Evolutionary conservation across 345 rosid species (phyloP).

Genomic region (Lepidium africanum): DNA sequence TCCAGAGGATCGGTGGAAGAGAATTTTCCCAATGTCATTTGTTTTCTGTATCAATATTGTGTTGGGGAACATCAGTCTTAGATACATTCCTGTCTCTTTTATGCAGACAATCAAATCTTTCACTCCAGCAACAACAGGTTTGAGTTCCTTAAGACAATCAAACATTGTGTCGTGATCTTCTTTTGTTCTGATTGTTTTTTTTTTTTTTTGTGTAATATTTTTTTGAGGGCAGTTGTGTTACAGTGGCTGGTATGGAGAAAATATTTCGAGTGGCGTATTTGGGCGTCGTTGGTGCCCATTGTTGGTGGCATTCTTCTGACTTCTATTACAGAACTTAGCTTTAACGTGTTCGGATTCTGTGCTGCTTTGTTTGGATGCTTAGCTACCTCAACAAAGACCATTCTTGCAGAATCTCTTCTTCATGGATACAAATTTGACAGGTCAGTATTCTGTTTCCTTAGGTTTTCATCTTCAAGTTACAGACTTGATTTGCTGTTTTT

Average conservation of each 20-base stretch:
- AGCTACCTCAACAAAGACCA: conserved; percentile 94
- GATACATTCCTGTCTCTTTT: conserved; percentile 95
- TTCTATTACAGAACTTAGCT: conserved; percentile 87
- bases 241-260: conserved; percentile 96
- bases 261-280: conserved; percentile 86
- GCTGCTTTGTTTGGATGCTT: conserved; percentile 95
- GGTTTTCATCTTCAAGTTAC: not conserved
- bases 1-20: conserved; percentile 85
- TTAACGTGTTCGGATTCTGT: conserved; percentile 81
- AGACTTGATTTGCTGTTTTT: not conserved
- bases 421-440: conserved; percentile 97
- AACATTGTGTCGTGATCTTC: not conserved
- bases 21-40: conserved; percentile 95
- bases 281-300: conserved; percentile 82
- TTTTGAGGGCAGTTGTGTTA: conserved; percentile 51
- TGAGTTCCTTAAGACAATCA: not conserved
- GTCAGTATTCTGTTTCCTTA: conserved; percentile 19
- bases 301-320: conserved; percentile 96
- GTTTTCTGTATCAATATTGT: conserved; percentile 95
- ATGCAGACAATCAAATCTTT: conserved; percentile 99
- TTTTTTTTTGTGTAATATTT: not conserved
- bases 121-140: conserved; percentile 98
- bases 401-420: conserved; percentile 85
- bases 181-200: not conserved
- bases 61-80: conserved; percentile 84